These are phyloP conservation scores for Ogataea haglerorum DNA, from an alignment of 805 yeast species.

Conservation along the genomic window DNA sequence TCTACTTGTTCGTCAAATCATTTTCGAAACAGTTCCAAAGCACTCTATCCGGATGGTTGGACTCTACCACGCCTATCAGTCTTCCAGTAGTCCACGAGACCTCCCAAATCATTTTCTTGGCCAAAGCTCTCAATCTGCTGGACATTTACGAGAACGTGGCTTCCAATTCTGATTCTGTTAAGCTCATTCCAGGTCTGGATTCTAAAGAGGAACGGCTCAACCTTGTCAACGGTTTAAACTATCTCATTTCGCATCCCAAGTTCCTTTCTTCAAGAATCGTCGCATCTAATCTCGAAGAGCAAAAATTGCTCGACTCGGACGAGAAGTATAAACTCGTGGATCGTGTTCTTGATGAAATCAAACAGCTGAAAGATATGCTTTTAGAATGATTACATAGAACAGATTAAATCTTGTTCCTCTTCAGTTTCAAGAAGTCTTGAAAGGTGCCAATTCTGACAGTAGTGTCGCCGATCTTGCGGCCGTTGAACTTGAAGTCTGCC, in stretches of 20 bases:
- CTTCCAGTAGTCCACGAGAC: slow-evolving; percentile 57
- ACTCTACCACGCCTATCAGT: slow-evolving; percentile 47
- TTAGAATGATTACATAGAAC: slow-evolving; percentile 17
- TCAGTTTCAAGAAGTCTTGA: slow-evolving; percentile 26
- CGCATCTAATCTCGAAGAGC: slow-evolving; percentile 65
- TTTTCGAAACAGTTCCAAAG: slow-evolving; percentile 64
- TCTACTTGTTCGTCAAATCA: slow-evolving; percentile 56
- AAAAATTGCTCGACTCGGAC: slow-evolving; percentile 48
- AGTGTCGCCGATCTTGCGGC: slow-evolving; percentile 35
- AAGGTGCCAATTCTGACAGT: slow-evolving; percentile 32
- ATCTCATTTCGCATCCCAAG: slow-evolving; percentile 82
- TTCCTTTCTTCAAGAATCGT: slow-evolving; percentile 67
- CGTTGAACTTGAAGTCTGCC: slow-evolving; percentile 43
- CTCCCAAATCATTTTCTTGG: slow-evolving; percentile 62
- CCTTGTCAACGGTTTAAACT: slow-evolving; percentile 59
- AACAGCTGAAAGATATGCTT: slow-evolving; percentile 47
- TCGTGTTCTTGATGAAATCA: slow-evolving; percentile 46
- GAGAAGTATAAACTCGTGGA: slow-evolving; percentile 43
- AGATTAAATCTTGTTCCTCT: background rate
- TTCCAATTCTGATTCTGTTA: slow-evolving; percentile 19
- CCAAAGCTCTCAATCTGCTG: slow-evolving; percentile 51
- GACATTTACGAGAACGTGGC: slow-evolving; percentile 48
- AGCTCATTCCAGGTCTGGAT: slow-evolving; percentile 57
- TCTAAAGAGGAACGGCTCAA: slow-evolving; percentile 54
- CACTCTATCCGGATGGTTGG: slow-evolving; percentile 64